Conservation (phyloP, 148 eudicot genomes). For the Fagopyrum homotropicum region DNA sequence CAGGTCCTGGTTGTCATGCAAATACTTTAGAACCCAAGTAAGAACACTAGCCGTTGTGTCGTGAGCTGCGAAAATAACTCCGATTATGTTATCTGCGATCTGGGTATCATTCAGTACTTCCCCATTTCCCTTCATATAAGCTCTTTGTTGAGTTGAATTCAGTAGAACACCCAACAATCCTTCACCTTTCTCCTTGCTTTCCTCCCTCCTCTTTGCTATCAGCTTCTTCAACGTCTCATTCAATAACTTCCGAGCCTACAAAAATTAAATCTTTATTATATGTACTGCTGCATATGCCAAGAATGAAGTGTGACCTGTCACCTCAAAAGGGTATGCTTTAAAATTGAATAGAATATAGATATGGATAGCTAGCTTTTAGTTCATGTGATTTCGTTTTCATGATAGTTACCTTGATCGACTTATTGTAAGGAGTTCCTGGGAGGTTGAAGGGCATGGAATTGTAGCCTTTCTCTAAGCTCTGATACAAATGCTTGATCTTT, state of each 20-base stretch:
- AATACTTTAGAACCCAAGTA: conserved; percentile 79
- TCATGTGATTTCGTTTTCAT: conserved; percentile 1
- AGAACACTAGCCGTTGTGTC: conserved; percentile 85
- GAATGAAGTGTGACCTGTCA: conserved; percentile 5
- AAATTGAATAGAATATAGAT: background rate
- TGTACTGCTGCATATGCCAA: background rate
- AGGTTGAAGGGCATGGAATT: conserved; percentile 87
- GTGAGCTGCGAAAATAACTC: conserved; percentile 84
- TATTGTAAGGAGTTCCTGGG: conserved; percentile 68
- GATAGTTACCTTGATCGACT: conserved; percentile 39
- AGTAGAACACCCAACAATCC: conserved; percentile 44
- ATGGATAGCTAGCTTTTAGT: background rate
- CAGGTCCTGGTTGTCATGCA: conserved; percentile 49
- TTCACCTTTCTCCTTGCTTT: conserved; percentile 23
- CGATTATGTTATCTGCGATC: conserved; percentile 73
- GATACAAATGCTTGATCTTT: conserved; percentile 50
- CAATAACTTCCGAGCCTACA: conserved; percentile 63
- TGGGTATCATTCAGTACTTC: conserved; percentile 37
- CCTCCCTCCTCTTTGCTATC: conserved; percentile 42
- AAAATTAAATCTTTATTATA: background rate
- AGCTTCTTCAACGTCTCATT: conserved; percentile 44
- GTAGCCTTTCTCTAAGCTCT: conserved; percentile 70
- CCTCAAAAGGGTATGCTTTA: conserved; percentile 1
- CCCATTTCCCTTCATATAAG: background rate
- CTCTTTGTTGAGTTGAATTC: conserved; percentile 18